Conservation (phyloP, 2,329 filamentous ascomycete genomes). For the Fusarium fujikuroi region DNA sequence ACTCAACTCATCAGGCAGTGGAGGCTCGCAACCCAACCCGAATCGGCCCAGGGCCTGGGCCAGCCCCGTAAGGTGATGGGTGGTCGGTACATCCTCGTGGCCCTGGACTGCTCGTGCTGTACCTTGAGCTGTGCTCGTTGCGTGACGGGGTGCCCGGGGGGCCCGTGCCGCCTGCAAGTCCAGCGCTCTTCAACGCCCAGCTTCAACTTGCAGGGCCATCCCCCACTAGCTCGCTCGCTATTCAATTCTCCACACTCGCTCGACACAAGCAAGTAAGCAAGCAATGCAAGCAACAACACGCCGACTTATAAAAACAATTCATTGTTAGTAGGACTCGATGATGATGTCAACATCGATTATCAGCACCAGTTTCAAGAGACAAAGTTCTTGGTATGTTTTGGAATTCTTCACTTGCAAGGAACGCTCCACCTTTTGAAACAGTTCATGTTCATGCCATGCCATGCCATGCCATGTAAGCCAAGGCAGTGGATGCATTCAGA, state of each 20-base stretch:
- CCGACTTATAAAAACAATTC: neutral
- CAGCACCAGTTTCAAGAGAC: neutral
- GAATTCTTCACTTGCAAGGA: conserved; percentile 1
- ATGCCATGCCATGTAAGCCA: conserved; percentile 25
- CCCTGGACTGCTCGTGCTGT: neutral
- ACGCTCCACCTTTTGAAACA: conserved; percentile 25
- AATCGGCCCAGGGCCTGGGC: conserved; percentile 4
- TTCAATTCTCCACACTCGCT: conserved; percentile 9
- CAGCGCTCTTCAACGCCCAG: conserved; percentile 35
- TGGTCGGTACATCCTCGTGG: neutral
- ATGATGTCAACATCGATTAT: conserved; percentile 1
- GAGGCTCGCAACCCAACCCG: conserved; percentile 27
- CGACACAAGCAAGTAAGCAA: neutral
- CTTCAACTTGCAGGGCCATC: conserved; percentile 26
- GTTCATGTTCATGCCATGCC: conserved; percentile 33
- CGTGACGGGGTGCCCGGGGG: conserved; percentile 14
- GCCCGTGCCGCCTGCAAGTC: conserved; percentile 29
- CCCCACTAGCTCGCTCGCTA: conserved; percentile 26
- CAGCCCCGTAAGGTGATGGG: conserved; percentile 12
- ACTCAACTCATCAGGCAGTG: neutral
- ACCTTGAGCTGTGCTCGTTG: neutral
- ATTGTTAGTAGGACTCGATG: conserved; percentile 9
- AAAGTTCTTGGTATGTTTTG: neutral
- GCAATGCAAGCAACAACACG: conserved; percentile 5
- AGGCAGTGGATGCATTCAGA: conserved; percentile 29